A percentile compares a stretch with the other conserved stretches of the same genome.
Evolutionary conservation across 2,329 filamentous ascomycete species (phyloP).

Genomic region (Epicoccum sorghinum): DNA sequence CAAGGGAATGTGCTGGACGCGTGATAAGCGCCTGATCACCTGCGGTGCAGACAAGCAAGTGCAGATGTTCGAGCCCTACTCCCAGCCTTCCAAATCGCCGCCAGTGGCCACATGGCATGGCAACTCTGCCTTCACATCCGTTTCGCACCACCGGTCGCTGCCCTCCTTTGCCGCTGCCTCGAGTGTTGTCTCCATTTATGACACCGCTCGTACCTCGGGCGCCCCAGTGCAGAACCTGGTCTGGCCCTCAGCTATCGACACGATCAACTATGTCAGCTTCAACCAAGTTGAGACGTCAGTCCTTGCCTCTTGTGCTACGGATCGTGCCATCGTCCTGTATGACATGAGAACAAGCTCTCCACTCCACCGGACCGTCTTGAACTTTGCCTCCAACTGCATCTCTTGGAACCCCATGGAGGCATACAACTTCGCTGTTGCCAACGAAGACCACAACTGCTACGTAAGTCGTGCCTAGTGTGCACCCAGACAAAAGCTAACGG

Average conservation of each 20-base stretch:
- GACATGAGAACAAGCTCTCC: constrained; percentile 87
- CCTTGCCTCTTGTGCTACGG: constrained; percentile 81
- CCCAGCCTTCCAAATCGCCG: constrained; percentile 68
- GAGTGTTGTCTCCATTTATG: constrained; percentile 83
- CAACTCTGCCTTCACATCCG: constrained; percentile 77
- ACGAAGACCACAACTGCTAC: constrained; percentile 92
- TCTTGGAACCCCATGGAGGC: constrained; percentile 95
- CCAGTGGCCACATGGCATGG: constrained; percentile 87
- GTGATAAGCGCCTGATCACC: constrained; percentile 81
- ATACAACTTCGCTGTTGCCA: constrained; percentile 91
- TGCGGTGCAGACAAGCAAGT: constrained; percentile 86
- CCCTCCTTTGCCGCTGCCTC: constrained; percentile 82
- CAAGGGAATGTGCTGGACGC: constrained; percentile 88
- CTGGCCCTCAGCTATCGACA: constrained; percentile 86
- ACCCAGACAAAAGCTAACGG: constrained; percentile 7
- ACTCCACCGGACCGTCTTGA: constrained; percentile 79
- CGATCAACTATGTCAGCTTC: constrained; percentile 85
- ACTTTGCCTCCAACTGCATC: constrained; percentile 93
- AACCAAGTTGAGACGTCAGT: constrained; percentile 95
- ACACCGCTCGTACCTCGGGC: constrained; percentile 77
- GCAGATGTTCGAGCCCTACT: constrained; percentile 91
- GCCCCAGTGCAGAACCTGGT: constrained; percentile 80
- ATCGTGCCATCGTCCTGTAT: constrained; percentile 87
- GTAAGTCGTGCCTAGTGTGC: constrained; percentile 16
- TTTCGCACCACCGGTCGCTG: constrained; percentile 80